Evolutionary conservation across 805 yeast species (phyloP).

Genomic region (Barnettozyma sucrosica): DNA sequence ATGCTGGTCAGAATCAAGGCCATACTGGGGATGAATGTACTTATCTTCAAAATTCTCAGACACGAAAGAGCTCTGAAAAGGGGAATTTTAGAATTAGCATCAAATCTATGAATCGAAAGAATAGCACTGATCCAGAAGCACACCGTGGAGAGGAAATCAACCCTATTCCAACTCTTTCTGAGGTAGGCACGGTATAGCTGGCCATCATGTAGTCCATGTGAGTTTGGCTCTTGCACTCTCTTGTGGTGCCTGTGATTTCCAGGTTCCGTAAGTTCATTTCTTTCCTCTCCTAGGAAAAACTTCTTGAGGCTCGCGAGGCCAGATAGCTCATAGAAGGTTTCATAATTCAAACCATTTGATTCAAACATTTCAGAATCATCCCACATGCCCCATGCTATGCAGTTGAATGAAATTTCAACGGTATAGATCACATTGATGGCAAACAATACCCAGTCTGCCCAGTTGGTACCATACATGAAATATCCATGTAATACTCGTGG

Average conservation of each 20-base stretch:
- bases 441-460: slow-evolving; percentile 53
- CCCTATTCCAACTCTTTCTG: slow-evolving; percentile 78
- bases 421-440: slow-evolving; percentile 58
- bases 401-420: slow-evolving; percentile 47
- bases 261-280: too few species aligned
- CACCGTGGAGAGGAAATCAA: slow-evolving; percentile 68
- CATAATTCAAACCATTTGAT: slow-evolving; percentile 31
- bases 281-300: background rate
- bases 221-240: too few species aligned
- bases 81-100: slow-evolving; percentile 44
- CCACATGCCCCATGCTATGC: slow-evolving; percentile 69
- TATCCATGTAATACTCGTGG: slow-evolving; percentile 37
- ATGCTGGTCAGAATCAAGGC: slow-evolving; percentile 63
- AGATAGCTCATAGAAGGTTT: slow-evolving; percentile 25
- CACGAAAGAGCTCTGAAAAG: slow-evolving; percentile 71
- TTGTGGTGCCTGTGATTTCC: too few species aligned
- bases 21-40: slow-evolving; percentile 71
- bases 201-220: background rate
- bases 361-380: slow-evolving; percentile 61
- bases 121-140: slow-evolving; percentile 73
- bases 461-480: slow-evolving; percentile 36
- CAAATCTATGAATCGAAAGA: slow-evolving; percentile 45
- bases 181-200: slow-evolving; percentile 56
- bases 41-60: slow-evolving; percentile 63
- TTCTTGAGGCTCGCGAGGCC: slow-evolving; percentile 22